Evolutionary conservation across 495 filamentous ascomycete species (phyloP).

Genomic region (Cercophora newfieldiana): DNA sequence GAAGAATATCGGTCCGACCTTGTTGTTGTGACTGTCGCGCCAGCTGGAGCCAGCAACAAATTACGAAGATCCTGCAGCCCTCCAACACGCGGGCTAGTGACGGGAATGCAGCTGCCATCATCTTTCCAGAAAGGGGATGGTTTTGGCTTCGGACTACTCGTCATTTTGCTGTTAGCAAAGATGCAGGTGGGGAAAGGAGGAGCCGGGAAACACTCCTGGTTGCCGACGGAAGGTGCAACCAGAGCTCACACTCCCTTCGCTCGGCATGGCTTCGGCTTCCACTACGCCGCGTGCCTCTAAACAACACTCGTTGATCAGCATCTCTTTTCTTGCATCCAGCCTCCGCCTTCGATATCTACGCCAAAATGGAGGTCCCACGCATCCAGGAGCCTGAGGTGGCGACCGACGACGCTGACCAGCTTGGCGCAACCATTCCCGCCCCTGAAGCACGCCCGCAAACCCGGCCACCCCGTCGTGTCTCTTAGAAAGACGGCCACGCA

Average conservation of each 20-base stretch:
- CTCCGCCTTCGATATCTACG: too few relatives aligned
- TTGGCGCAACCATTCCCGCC: too few relatives aligned
- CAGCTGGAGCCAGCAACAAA: neutral
- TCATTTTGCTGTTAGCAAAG: neutral
- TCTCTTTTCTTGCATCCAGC: neutral
- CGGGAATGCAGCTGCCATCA: neutral
- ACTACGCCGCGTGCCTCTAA: too few relatives aligned
- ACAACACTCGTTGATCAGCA: neutral
- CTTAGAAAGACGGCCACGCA: neutral
- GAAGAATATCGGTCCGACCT: neutral
- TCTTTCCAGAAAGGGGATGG: neutral
- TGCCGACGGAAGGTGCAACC: neutral
- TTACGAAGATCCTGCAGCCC: neutral
- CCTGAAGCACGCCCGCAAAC: neutral
- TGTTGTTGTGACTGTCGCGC: neutral
- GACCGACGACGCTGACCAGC: too few relatives aligned
- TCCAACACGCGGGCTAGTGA: neutral
- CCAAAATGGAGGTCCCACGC: too few relatives aligned
- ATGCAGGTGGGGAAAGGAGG: neutral
- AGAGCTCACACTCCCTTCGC: neutral
- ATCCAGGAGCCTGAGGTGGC: too few relatives aligned
- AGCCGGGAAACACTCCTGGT: neutral
- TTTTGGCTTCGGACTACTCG: too few relatives aligned
- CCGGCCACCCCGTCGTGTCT: neutral
- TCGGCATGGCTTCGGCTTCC: neutral